phyloP scores from a whole-genome alignment of 768 basidiomycete genomes.

The Tricholoma hemisulphureum region DNA sequence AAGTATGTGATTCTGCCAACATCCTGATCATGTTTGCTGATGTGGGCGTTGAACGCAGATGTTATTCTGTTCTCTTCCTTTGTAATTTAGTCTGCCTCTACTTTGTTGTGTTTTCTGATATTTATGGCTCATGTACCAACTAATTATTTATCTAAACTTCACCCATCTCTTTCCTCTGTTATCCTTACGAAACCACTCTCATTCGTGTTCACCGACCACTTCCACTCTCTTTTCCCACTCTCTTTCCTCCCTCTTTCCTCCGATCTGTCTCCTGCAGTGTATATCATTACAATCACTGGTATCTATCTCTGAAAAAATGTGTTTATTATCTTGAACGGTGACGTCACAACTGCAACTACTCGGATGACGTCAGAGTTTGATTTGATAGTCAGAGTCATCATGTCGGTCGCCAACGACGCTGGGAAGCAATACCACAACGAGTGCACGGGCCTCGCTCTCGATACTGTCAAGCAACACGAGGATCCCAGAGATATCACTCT shows the following conservation, averaged over 20 bases:
- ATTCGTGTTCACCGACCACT: background rate
- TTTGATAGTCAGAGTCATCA: background rate
- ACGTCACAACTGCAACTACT: background rate
- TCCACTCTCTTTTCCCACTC: background rate
- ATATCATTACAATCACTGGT: no score
- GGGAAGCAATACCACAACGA: conserved; percentile 37
- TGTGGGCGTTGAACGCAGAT: background rate
- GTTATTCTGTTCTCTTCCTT: background rate
- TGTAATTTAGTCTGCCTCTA: background rate
- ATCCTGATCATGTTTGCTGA: background rate
- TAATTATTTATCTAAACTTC: background rate
- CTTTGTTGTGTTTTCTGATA: background rate
- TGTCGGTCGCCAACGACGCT: conserved; percentile 10
- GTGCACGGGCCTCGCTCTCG: conserved; percentile 49
- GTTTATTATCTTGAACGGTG: background rate
- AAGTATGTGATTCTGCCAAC: background rate
- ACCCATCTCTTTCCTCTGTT: background rate
- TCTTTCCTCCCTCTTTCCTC: background rate
- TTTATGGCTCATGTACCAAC: background rate
- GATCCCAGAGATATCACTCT: conserved; percentile 56
- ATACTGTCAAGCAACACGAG: conserved; percentile 52
- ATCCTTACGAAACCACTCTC: background rate
- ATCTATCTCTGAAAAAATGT: no score
- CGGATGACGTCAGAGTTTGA: no score
- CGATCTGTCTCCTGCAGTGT: no score